A percentile compares a stretch with the other conserved stretches of the same genome.
These are phyloP conservation scores for Agaricus subrufescens DNA, from an alignment of 768 basidiomycete species.

Conservation along the genomic window DNA sequence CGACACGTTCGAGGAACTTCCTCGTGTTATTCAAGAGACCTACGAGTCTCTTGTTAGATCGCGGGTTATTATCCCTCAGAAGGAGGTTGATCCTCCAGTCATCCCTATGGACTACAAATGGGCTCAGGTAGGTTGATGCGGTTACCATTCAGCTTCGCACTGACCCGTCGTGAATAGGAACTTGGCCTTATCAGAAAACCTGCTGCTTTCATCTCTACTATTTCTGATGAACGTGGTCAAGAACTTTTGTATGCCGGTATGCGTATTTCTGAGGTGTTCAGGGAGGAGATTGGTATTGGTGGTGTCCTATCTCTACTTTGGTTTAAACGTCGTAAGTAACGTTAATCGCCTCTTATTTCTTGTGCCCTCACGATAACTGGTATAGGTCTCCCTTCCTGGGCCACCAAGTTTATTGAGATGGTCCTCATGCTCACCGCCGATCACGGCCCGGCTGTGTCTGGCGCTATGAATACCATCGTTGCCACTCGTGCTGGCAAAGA, in stretches of 20 bases:
- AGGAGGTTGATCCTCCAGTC: constrained; percentile 85
- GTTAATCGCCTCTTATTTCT: constrained; percentile 9
- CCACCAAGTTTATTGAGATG: constrained; percentile 99
- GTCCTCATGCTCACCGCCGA: constrained; percentile 98
- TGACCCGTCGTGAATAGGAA: constrained; percentile 36
- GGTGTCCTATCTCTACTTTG: constrained; percentile 95
- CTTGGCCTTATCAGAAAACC: constrained; percentile 98
- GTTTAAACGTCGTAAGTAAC: constrained; percentile 83
- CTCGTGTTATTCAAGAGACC: constrained; percentile 75
- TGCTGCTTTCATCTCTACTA: constrained; percentile 97
- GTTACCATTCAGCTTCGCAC: too few relatives aligned
- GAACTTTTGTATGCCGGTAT: constrained; percentile 98
- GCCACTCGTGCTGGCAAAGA: constrained; percentile 99
- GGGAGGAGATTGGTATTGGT: constrained; percentile 93
- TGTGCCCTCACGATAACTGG: neutral
- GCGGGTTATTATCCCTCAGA: constrained; percentile 64
- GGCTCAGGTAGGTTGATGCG: constrained; percentile 58
- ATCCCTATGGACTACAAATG: constrained; percentile 99
- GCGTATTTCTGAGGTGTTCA: constrained; percentile 98
- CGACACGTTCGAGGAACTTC: constrained; percentile 95
- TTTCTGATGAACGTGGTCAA: constrained; percentile 98
- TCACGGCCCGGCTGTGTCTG: constrained; percentile 97
- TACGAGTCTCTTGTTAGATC: constrained; percentile 75
- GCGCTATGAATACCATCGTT: constrained; percentile 99
- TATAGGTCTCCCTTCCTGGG: constrained; percentile 74